Evolutionary conservation across 192 early-diverging fungal genomes (phyloP).

Genomic region (Podila horticola): DNA sequence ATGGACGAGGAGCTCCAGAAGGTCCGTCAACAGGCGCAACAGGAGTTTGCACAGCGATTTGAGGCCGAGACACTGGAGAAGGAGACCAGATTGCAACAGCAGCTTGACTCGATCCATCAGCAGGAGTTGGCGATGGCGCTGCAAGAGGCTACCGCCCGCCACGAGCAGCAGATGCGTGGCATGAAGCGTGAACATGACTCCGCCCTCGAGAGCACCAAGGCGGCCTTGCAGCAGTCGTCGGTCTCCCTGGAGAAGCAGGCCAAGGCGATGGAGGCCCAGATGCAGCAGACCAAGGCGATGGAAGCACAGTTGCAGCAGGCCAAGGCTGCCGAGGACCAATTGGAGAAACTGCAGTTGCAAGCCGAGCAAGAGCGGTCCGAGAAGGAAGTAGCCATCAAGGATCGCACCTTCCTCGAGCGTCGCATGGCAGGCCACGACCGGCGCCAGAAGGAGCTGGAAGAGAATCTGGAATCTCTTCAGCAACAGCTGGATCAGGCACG

Average conservation of each 20-base stretch:
- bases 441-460: constrained; percentile 40
- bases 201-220: neutral
- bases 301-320: constrained; percentile 5
- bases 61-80: constrained; percentile 22
- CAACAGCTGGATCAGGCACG: constrained; percentile 28
- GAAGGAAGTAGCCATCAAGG: constrained; percentile 40
- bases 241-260: neutral
- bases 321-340: constrained; percentile 18
- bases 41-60: constrained; percentile 14
- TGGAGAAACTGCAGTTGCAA: constrained; percentile 34
- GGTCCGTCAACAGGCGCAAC: constrained; percentile 7
- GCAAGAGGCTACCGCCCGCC: constrained; percentile 17
- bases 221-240: constrained; percentile 15
- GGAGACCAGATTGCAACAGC: constrained; percentile 32
- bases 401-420: constrained; percentile 40
- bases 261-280: neutral
- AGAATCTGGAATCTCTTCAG: constrained; percentile 26
- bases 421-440: constrained; percentile 44
- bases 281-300: neutral
- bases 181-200: constrained; percentile 1
- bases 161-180: constrained; percentile 34
- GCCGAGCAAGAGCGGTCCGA: constrained; percentile 32
- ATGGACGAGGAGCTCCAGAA: neutral
- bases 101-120: constrained; percentile 41
- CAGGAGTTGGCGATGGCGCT: constrained; percentile 32